Evolutionary conservation across 495 filamentous ascomycete genomes (phyloP), one percentile per base, ranked within the genome.

Genomic region (Xylaria telfairii): DNA sequence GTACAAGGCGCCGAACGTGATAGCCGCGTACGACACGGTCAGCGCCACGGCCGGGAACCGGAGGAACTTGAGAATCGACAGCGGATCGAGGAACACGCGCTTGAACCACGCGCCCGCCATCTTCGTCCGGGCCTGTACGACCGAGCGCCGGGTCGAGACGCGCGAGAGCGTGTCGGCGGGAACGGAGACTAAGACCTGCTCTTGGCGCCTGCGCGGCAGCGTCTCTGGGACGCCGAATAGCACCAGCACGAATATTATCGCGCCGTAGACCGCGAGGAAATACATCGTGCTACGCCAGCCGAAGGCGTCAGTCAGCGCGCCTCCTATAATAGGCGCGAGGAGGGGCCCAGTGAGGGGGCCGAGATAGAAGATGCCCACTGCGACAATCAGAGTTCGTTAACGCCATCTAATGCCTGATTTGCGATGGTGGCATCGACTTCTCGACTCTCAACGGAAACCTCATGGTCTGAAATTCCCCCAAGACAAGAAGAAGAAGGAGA

Each of bases 201-300:
- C 61, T 42, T 66, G 69, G n/a, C 4, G 10, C 26, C 24, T 21
- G 17, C 69, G 78, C 2, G 81, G 71, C 15, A 92, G 81, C 3
- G 90, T 94, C 77, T 95, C 92, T 3, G 92, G 93, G 6, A 95
- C 85, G 59, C 84, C 87, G 70, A 95, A 86, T 24, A 92, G 72
- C 68, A 95, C 84, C 49, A 91, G 80, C 19, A 89, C 61, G 3
- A 93, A 74, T 70, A 89, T 81, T 63, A 90, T 59, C 17, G 86
- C 92, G 26, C 94, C 95, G 75, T 92, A 97, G 28, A 90, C 89
- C 5, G 88, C 86, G 34, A 94, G 87, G 73, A 97, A 97, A 92
- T 93, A 98, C 83, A 93, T 87, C 4, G 94, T 95, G 70, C 90
- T 90, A 65, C 93, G 84, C 95, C 95, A 98, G 3, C 91, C 90